Evolutionary conservation across 192 early-diverging fungal genomes (phyloP).

Genomic region (Coemansia sp.): DNA sequence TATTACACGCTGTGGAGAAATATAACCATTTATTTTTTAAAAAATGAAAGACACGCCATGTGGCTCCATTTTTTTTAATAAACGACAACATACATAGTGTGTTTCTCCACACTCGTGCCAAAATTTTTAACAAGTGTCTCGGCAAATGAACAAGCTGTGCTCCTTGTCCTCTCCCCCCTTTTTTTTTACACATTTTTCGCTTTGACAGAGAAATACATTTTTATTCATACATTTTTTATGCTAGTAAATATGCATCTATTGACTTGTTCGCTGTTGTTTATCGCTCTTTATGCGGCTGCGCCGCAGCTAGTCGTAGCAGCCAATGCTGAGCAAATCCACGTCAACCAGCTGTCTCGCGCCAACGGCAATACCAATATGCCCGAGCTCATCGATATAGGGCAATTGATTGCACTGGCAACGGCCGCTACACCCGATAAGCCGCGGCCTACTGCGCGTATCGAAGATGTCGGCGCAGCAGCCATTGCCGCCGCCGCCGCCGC

Average conservation of each 20-base stretch:
- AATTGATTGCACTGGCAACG: slow-evolving; percentile 8
- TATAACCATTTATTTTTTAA: background rate
- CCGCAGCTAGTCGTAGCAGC: background rate
- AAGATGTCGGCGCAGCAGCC: slow-evolving; percentile 12
- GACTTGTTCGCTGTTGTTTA: background rate
- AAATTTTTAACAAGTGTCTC: background rate
- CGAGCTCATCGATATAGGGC: slow-evolving; percentile 18
- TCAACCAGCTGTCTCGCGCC: slow-evolving; percentile 11
- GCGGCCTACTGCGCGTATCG: slow-evolving; percentile 27
- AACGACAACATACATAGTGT: background rate
- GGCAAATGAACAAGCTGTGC: background rate
- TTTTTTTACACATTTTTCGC: background rate
- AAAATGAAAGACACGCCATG: background rate
- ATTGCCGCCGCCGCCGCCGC: slow-evolving; percentile 4
- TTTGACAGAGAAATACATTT: too few species aligned
- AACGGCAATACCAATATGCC: slow-evolving; percentile 26
- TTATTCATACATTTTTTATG: too few species aligned
- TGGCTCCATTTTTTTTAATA: background rate
- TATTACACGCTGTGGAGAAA: background rate
- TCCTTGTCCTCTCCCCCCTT: background rate
- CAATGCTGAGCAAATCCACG: background rate
- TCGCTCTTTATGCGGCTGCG: background rate
- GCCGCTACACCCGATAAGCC: slow-evolving; percentile 2
- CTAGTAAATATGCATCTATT: background rate
- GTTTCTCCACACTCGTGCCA: background rate